These are phyloP conservation scores for Ganoderma leucocontextum DNA, from an alignment of 1,284 basidiomycete genomes.

Conservation along the genomic window DNA sequence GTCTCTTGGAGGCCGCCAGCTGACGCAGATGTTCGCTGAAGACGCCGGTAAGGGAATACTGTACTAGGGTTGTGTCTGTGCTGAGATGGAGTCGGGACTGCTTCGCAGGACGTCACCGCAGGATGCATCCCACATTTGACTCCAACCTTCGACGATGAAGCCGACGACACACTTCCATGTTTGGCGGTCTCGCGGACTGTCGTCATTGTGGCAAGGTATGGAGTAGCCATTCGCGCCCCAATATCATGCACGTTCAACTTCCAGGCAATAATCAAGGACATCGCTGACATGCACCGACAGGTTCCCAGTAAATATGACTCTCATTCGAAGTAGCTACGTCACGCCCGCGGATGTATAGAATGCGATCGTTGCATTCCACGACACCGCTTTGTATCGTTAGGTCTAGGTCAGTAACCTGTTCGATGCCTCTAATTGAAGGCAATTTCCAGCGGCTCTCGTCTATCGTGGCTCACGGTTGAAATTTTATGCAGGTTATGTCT, in stretches of 20 bases:
- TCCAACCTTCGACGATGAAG: background rate
- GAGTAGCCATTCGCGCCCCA: background rate
- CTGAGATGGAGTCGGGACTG: background rate
- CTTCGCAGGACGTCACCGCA: background rate
- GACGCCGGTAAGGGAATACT: background rate
- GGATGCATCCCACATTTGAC: background rate
- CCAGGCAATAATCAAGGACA: background rate
- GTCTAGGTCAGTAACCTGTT: background rate
- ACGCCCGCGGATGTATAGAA: background rate
- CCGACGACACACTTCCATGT: background rate
- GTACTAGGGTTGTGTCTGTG: constrained; percentile 5
- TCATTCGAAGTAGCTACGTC: background rate
- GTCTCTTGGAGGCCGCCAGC: background rate
- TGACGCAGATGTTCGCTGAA: background rate
- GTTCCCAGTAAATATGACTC: background rate
- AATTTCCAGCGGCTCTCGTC: background rate
- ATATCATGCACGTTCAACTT: background rate
- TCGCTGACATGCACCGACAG: background rate
- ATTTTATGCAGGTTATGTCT: background rate
- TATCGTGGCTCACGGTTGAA: background rate
- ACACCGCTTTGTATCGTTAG: background rate
- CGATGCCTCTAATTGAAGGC: background rate
- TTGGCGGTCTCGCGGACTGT: background rate
- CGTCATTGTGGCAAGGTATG: background rate
- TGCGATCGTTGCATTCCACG: background rate